phyloP scores from a whole-genome alignment of 2,329 filamentous ascomycete species.

The Mariannaea elegans region DNA sequence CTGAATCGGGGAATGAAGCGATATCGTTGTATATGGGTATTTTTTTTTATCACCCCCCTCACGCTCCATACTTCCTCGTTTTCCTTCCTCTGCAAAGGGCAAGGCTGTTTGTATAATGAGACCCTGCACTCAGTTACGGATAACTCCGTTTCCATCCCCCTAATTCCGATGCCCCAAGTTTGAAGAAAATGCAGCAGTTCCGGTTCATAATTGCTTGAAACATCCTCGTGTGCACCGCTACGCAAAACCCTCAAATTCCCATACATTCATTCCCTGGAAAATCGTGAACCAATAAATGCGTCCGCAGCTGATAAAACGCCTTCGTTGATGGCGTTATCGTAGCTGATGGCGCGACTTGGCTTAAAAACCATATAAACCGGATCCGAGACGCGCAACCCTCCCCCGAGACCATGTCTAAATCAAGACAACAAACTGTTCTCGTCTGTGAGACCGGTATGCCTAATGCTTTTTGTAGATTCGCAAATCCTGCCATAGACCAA shows the following conservation, averaged over 20 bases:
- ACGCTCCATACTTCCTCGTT: constrained; percentile 7
- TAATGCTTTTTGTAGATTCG: background rate
- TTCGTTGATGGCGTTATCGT: constrained; percentile 25
- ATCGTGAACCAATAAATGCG: constrained; percentile 29
- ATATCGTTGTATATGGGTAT: constrained; percentile 27
- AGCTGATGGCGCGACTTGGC: constrained; percentile 20
- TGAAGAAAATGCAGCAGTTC: constrained; percentile 20
- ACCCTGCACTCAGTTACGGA: constrained; percentile 18
- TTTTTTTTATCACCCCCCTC: constrained; percentile 2
- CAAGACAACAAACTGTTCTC: constrained; percentile 16
- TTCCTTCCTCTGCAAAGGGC: constrained; percentile 3
- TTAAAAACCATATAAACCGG: constrained; percentile 32
- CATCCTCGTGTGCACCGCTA: constrained; percentile 20
- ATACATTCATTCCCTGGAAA: constrained; percentile 29
- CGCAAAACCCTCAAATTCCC: constrained; percentile 24
- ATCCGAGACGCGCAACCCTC: constrained; percentile 23
- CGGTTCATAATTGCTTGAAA: constrained; percentile 20
- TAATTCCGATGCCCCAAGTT: constrained; percentile 15
- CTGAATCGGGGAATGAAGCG: constrained; percentile 25
- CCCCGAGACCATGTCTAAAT: background rate
- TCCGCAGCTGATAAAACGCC: constrained; percentile 31
- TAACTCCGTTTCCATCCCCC: constrained; percentile 9
- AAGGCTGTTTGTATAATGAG: constrained; percentile 13
- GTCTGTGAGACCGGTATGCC: constrained; percentile 11
- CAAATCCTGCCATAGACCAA: constrained; percentile 8